Conservation (phyloP, 2,329 filamentous ascomycete genomes). For the Penicillium aurantiogriseum region DNA sequence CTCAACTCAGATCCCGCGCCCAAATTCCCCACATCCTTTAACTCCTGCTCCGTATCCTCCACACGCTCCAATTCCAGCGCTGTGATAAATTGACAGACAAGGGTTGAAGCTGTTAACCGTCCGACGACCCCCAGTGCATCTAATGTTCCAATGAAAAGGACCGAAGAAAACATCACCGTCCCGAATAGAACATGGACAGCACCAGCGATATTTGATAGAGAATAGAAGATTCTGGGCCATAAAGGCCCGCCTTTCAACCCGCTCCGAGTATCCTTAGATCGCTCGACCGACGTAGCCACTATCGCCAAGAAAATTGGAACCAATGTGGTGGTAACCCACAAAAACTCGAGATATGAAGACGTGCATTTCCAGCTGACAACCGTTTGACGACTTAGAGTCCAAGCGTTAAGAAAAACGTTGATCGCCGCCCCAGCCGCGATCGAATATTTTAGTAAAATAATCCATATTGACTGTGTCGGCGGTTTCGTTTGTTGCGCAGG, state of each 20-base stretch:
- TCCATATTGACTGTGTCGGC: background rate
- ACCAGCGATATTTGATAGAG: background rate
- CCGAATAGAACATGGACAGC: background rate
- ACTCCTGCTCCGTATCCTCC: background rate
- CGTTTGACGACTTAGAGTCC: background rate
- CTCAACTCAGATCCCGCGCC: too few species aligned
- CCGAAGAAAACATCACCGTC: background rate
- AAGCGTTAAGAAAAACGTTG: background rate
- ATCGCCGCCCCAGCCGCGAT: background rate
- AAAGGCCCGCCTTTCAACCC: background rate
- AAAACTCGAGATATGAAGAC: background rate
- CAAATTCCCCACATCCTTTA: background rate
- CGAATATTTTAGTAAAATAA: background rate
- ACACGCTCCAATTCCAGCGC: background rate
- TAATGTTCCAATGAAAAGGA: background rate
- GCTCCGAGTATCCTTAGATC: too few species aligned
- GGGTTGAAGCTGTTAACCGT: background rate
- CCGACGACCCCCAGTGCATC: background rate
- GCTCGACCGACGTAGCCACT: background rate
- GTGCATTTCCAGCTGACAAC: background rate
- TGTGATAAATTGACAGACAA: background rate
- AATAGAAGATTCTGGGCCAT: background rate
- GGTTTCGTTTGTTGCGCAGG: background rate
- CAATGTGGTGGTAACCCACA: background rate
- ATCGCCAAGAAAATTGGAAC: background rate